Percentiles rank a stretch among this genome's conserved stretches.
Conservation (phyloP, 2,329 filamentous ascomycete species). For the Aspergillus brasiliensis region DNA sequence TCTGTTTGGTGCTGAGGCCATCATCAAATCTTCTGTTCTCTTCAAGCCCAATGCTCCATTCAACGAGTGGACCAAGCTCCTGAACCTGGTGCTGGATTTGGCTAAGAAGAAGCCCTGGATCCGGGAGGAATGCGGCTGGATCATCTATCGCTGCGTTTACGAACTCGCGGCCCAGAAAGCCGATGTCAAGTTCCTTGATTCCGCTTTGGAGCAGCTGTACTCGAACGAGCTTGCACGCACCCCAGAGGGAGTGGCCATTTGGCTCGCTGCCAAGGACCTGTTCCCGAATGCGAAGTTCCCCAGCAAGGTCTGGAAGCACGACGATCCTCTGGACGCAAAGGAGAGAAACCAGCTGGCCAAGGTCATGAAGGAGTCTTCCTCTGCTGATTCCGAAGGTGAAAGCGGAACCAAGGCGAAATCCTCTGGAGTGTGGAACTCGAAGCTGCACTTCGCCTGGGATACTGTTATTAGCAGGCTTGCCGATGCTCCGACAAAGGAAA, state of each 20-base stretch:
- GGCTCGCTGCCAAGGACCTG: conserved; percentile 68
- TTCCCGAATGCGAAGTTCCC: conserved; percentile 68
- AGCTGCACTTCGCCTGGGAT: conserved; percentile 87
- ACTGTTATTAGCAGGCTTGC: conserved; percentile 63
- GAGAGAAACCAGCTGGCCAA: conserved; percentile 70
- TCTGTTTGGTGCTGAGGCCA: conserved; percentile 82
- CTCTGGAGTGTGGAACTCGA: conserved; percentile 75
- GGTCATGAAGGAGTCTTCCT: conserved; percentile 70
- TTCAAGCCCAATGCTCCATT: conserved; percentile 59
- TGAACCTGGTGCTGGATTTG: conserved; percentile 72
- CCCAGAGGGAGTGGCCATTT: conserved; percentile 85
- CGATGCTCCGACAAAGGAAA: conserved; percentile 29
- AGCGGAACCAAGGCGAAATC: conserved; percentile 34
- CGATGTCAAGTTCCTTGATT: conserved; percentile 56
- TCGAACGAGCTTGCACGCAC: conserved; percentile 72
- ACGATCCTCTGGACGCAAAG: conserved; percentile 70
- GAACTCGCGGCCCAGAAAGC: conserved; percentile 49
- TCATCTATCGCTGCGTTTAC: conserved; percentile 72
- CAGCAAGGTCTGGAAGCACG: conserved; percentile 69
- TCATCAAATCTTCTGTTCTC: conserved; percentile 76
- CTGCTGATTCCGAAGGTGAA: conserved; percentile 31
- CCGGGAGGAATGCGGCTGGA: conserved; percentile 81
- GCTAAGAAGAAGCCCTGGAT: conserved; percentile 85
- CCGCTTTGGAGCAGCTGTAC: conserved; percentile 64
- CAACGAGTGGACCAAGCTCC: conserved; percentile 58